Conservation (phyloP, 2,329 filamentous ascomycete genomes). For the Drechmeria coniospora region DNA sequence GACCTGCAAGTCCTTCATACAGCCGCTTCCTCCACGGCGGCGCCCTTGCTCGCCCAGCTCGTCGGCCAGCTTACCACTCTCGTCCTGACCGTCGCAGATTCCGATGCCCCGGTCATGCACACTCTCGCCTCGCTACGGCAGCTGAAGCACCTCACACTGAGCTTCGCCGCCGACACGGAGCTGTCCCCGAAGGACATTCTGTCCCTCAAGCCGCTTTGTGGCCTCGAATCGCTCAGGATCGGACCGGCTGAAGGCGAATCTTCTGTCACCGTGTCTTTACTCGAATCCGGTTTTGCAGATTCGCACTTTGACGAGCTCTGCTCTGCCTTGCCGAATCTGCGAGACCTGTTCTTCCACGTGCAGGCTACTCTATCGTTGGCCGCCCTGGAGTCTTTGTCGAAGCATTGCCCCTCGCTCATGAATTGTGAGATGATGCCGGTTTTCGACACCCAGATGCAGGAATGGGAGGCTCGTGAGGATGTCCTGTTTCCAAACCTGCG, state of each 20-base stretch:
- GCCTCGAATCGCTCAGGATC: not conserved
- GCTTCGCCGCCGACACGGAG: not conserved
- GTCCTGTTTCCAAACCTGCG: too few relatives aligned
- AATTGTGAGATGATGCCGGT: not conserved
- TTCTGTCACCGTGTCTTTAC: not conserved
- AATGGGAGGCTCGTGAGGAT: too few relatives aligned
- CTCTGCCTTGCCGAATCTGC: not conserved
- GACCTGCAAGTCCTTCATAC: not conserved
- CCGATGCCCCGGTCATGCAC: not conserved
- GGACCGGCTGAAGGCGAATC: not conserved
- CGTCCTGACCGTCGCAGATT: not conserved
- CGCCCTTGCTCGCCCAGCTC: not conserved
- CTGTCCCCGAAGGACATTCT: not conserved
- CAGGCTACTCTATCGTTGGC: not conserved
- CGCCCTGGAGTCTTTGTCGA: not conserved
- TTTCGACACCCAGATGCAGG: too few relatives aligned
- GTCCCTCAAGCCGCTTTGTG: not conserved
- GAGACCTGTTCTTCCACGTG: not conserved
- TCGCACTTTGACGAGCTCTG: slow-evolving; percentile 1
- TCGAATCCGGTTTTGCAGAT: not conserved
- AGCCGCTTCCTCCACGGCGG: not conserved
- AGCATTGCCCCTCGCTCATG: not conserved
- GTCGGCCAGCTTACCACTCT: not conserved
- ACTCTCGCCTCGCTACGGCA: not conserved
- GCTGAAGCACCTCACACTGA: not conserved